Percentiles rank a stretch among this genome's conserved stretches.
Evolutionary conservation across 164 flowering plant genomes (phyloP).

Genomic region (Cinnamomum micranthum): DNA sequence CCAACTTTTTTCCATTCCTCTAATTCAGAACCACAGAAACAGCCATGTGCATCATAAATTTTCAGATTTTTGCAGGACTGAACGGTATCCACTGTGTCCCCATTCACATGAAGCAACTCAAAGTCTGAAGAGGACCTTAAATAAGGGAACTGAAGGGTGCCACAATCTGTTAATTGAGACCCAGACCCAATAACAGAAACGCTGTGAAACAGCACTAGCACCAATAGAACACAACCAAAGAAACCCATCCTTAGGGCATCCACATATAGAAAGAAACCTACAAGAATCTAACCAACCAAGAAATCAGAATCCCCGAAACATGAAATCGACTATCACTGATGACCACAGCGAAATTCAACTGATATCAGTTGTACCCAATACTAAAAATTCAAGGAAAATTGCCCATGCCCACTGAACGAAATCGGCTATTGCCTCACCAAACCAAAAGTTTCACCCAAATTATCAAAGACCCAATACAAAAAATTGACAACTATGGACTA

Average conservation of each 20-base stretch:
- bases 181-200: slow-evolving; percentile 25
- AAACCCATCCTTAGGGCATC: slow-evolving; percentile 23
- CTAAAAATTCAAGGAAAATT: too few species aligned
- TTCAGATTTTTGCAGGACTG: slow-evolving; percentile 42
- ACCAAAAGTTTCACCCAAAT: not conserved
- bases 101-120: slow-evolving; percentile 42
- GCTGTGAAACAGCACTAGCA: slow-evolving; percentile 26
- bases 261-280: not conserved
- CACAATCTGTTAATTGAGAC: slow-evolving; percentile 28
- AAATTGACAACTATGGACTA: not conserved
- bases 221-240: slow-evolving; percentile 21
- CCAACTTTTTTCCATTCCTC: slow-evolving; percentile 18
- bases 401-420: not conserved
- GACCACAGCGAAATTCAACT: not conserved
- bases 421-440: not conserved
- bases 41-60: slow-evolving; percentile 20
- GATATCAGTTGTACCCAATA: too few species aligned
- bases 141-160: slow-evolving; percentile 26
- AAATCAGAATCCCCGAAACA: not conserved
- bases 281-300: not conserved
- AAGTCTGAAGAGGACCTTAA: slow-evolving; percentile 23
- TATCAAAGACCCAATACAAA: not conserved
- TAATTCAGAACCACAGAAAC: slow-evolving; percentile 18
- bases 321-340: not conserved
- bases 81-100: slow-evolving; percentile 31